Conservation (phyloP, 371 early-diverging fungal species). For the Apophysomyces variabilis region DNA sequence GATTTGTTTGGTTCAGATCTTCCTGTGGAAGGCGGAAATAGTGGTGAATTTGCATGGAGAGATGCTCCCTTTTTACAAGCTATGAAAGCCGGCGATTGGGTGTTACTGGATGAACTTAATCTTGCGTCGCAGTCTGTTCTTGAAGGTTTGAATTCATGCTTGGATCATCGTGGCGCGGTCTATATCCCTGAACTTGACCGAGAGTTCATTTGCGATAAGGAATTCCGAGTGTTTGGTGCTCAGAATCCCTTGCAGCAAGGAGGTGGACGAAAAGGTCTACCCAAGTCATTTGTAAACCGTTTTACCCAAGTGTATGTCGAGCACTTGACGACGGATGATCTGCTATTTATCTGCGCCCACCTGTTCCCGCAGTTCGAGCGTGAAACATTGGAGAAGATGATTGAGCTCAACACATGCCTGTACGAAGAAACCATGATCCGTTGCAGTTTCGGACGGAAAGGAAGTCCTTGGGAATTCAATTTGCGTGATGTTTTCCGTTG, state of each 20-base stretch:
- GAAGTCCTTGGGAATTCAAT: constrained; percentile 99
- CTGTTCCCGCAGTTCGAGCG: constrained; percentile 68
- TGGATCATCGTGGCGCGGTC: constrained; percentile 98
- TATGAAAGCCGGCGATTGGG: constrained; percentile 97
- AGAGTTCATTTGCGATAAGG: constrained; percentile 77
- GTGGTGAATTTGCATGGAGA: constrained; percentile 94
- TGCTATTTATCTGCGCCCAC: constrained; percentile 75
- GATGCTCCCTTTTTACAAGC: constrained; percentile 97
- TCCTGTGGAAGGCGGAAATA: constrained; percentile 88
- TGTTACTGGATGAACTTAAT: constrained; percentile 99
- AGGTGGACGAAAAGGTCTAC: constrained; percentile 99
- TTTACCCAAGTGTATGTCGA: constrained; percentile 97
- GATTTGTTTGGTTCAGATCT: constrained; percentile 99
- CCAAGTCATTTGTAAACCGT: constrained; percentile 98
- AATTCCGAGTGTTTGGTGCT: constrained; percentile 98
- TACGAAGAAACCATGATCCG: constrained; percentile 84
- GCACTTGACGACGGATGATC: constrained; percentile 76
- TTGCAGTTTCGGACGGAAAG: constrained; percentile 80
- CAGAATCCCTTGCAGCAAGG: constrained; percentile 98
- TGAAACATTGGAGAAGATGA: constrained; percentile 66
- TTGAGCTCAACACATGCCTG: constrained; percentile 88
- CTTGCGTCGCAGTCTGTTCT: constrained; percentile 99
- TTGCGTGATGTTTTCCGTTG: constrained; percentile 96
- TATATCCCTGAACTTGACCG: constrained; percentile 95
- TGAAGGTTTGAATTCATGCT: constrained; percentile 99